Base-by-base conservation (phyloP, 495 filamentous ascomycete species). In the Chaetomium fimeti region DNA sequence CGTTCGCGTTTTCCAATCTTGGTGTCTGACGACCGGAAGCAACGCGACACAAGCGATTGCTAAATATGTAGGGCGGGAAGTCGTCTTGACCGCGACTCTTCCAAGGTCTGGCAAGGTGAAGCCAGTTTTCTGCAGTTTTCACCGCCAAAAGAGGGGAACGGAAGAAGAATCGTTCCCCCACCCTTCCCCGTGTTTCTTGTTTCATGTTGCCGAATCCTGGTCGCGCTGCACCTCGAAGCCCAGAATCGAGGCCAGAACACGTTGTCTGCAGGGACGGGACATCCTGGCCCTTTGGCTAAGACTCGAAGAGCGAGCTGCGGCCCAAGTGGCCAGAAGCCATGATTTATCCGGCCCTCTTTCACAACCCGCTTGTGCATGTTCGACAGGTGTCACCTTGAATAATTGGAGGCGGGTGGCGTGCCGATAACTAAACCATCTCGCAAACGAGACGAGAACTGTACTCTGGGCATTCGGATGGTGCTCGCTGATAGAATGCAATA, bases 111-210 rank as follows among this genome's bases (percentile, higher is more conserved):
- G 40, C 13, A 11, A 43, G 32, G 6, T 11, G 5, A 36, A n/a
- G 32, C 32, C 3, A 11, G 32, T 18, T 43, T 43, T 43, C 40
- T 43, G 40, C 40, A 18, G 0, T 49, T 24, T 22, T 27, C 12
- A 43, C 58, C n/a, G 28, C 42, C 29, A 42, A 52, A 52, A 20
- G 15, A n/a, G 28, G 18, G 20, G 20, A 42, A 8, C n/a, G n/a
- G 45, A 22, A 29, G 11, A 18, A 48, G 18, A 25, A 18, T 2
- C 27, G 18, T 29, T 12, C 13, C 24, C 43, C n/a, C 53, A 5
- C 18, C 15, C 6, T 52, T 25, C 60, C 66, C 62, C 66, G 28
- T 57, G 63, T 68, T 68, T 68, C 62, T 58, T 57, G 63, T 68
- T 68, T 68, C 66, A 68, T 36, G 32, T 63, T 57, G 24, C 15